Base-by-base conservation (phyloP, 768 basidiomycete species). In the Phylloporus rhodoxanthus region DNA sequence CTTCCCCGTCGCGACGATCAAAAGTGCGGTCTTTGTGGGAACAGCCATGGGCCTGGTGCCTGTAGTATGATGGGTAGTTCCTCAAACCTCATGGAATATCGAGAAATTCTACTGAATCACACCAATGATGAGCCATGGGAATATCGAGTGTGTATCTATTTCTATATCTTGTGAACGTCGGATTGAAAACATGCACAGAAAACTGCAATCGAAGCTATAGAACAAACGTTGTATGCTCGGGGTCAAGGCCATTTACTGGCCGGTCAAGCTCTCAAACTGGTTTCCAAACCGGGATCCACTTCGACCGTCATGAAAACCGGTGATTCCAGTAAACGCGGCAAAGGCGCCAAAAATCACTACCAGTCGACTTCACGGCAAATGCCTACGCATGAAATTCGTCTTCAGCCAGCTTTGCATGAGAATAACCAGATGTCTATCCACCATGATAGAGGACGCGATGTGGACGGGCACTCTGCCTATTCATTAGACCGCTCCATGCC, bases 1-100 rank as follows among this genome's bases (percentile, higher is more conserved):
- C 19, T 55, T 28, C 38, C 25, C 37, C 34, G 43, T 42, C 28
- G 21, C n/a, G 56, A 56, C 37, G 21, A 50, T 39, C 54, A 49
- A 39, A 30, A 48, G 17, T 91, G 88, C 61, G 80, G 83, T 9
- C 68, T 91, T 17, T 91, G 88, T 63, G 79, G 77, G 32, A 57
- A 52, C 15, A 56, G 50, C 9, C 85, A 88, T 57, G 76, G 70
- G 14, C 65, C 67, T 41, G 73, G 74, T 25, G 55, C 58, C 9
- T 91, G 88, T 59, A 61, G 60, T 20, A 87, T 91, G 87, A 79
- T 78, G 7, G 75, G 82, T 20, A 73, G 69, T 43, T 79, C 85
- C 15, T 75, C 79, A 48, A 80, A 87, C 61, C 71, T 91, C 19
- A 76, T 79, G 11, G 80, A 86, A 57, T 89, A 81, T 58, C 78